Evolutionary conservation across 2,329 filamentous ascomycete genomes (phyloP), one percentile per base, ranked within the genome.

Genomic region (Penicillium sp.): DNA sequence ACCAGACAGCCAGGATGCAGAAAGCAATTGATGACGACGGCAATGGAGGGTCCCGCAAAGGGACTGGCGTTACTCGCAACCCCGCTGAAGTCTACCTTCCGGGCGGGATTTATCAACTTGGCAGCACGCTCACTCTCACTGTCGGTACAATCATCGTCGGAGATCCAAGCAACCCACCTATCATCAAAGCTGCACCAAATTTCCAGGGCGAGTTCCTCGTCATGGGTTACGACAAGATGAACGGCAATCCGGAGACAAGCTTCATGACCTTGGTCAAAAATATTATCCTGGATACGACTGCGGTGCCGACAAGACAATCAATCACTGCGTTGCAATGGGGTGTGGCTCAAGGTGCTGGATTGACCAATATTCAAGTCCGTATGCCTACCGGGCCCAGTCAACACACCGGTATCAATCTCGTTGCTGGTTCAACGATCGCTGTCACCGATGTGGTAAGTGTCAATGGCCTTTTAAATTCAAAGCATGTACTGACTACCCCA

Each of bases 231-330:
- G 68, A 70, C 33, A 56, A 62, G 22, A 39, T 65, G 2, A 63
- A 61, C 9, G 66, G 67, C 2, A 59, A 65, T 4, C 64, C 67
- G 0, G 68, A 72, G 50, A 70, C 67, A 5, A 73, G 69, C 39
- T 75, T 75, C 55, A 71, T 70, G 60, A 73, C 66, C 2, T 58
- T 68, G 7, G 31, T 75, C 24, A 72, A 74, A 59, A 75, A 75
- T 35, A 50, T 75, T 0, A 64, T 75, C 36, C 41, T 75, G 6
- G 73, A 75, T 46, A 72, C 70, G 1, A 71, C 69, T 3, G 60
- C 63, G 2, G 58, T 75, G 1, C 7, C 58, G 0, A 24, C 60
- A 0, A 58, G 56, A 24, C 65, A 53, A 3, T 58, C 51, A 6
- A 58, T 75, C 16, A 70, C 67, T 4, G 65, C 71, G 3, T 55